Conservation (phyloP, 2,329 filamentous ascomycete genomes). For the Claviceps sp. region DNA sequence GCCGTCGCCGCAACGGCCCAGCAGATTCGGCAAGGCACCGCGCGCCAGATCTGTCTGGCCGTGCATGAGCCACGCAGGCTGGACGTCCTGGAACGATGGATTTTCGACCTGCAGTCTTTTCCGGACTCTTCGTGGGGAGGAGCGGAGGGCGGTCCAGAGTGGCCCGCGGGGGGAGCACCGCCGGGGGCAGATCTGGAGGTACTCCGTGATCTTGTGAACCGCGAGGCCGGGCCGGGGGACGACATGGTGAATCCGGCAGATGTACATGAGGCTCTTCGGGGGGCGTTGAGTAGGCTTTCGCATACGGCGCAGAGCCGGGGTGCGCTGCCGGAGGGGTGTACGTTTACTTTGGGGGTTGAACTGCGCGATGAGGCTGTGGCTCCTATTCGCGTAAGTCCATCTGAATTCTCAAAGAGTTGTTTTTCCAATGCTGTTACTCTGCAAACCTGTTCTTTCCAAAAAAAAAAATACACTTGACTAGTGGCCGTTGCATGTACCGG, state of each 20-base stretch:
- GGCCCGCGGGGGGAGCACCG: background rate
- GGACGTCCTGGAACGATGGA: conserved; percentile 45
- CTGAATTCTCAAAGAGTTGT: background rate
- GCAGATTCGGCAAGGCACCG: conserved; percentile 49
- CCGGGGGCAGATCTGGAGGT: background rate
- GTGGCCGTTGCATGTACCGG: background rate
- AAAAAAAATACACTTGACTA: background rate
- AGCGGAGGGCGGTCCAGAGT: background rate
- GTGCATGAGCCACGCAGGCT: conserved; percentile 27
- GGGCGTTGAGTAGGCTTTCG: conserved; percentile 48
- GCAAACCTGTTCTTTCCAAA: background rate
- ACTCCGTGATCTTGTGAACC: conserved; percentile 9
- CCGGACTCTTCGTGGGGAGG: conserved; percentile 18
- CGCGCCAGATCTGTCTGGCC: conserved; percentile 34
- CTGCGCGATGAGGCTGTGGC: conserved; percentile 45
- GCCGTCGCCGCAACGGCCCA: conserved; percentile 58
- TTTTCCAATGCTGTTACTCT: too few relatives aligned
- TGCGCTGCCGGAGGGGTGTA: conserved; percentile 49
- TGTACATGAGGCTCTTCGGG: conserved; percentile 60
- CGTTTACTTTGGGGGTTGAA: conserved; percentile 66
- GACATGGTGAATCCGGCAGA: conserved; percentile 38
- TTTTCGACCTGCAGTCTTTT: conserved; percentile 43
- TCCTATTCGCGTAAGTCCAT: conserved; percentile 41
- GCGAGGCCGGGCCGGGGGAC: conserved; percentile 15
- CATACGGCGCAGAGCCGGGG: conserved; percentile 44